Base-by-base conservation (phyloP, 208 protist species). In the Trypanosoma melophagium region DNA sequence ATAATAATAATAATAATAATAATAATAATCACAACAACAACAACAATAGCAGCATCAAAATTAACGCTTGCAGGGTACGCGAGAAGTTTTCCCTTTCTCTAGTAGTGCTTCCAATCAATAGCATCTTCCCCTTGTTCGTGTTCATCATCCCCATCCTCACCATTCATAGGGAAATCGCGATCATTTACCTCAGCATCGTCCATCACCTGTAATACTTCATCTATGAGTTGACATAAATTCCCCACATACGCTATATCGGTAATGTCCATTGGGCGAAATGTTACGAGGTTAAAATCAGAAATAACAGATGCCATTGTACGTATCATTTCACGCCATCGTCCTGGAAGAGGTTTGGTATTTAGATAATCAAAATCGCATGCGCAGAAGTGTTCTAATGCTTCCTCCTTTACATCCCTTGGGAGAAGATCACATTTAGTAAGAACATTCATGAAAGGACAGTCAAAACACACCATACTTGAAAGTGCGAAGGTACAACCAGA, bases 361-460 rank as follows among this genome's bases (percentile, higher is more conserved):
- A 96, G 77, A 64, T 84, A 78, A 57, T 93, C 90, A 74, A 96
- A 96, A 75, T 96, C 87, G 59, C 90, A 96, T 74, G 84, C 74
- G 73, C 87, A 93, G 66, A 89, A 96, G 69, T 92, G 80, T 71
- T 96, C 90, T 28, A 96, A 72, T 24, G 66, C 61, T 22, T 89
- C 81, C 42, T 92, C 82, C 60, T 80, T 83, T 50, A 96, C 80
- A 60, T 77, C 80, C 40, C 79, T 70, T 60, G 74, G 81, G 21
- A 96, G 86, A 47, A 96, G 68, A 53, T 96, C 93, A 60, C 89
- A 95, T 74, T 97, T 97, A 59, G 87, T 93, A 49, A 97, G 83
- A 7, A 97, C 80, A 47, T 94, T 96, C 69, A 97, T 86, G 66
- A 95, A 94, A 14, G 93, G 93, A 69, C 89, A 94, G 21, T 97